Evolutionary conservation across 306 rosid species (phyloP).

Genomic region (Betula pendula): DNA sequence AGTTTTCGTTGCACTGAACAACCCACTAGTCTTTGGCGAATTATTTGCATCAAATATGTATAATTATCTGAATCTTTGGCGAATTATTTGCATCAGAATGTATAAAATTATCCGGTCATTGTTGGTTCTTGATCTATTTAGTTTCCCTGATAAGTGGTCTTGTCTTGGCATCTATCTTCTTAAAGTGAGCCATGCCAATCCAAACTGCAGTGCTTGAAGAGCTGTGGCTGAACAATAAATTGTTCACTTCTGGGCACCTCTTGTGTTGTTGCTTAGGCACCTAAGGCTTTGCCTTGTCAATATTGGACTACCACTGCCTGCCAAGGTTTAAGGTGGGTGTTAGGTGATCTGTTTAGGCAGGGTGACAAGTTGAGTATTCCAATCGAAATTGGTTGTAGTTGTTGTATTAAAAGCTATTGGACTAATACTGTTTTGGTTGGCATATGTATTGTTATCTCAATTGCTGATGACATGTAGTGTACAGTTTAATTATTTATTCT

Average conservation of each 20-base stretch:
- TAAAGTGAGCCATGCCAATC: not conserved
- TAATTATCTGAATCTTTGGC: too few species aligned
- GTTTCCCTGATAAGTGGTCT: not conserved
- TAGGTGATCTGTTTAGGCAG: constrained; percentile 4
- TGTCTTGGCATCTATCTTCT: not conserved
- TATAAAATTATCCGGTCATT: not conserved
- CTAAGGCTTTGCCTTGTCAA: constrained; percentile 6
- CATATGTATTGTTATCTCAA: constrained; percentile 24
- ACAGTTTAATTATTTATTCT: constrained; percentile 19
- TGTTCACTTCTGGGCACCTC: not conserved
- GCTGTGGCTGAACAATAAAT: not conserved
- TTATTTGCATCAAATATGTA: not conserved
- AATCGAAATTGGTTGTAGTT: constrained; percentile 17
- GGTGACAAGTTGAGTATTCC: constrained; percentile 17
- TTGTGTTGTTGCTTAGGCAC: constrained; percentile 7
- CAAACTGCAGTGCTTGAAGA: not conserved
- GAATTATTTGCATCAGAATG: not conserved
- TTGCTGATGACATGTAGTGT: constrained; percentile 29
- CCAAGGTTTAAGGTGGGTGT: constrained; percentile 4
- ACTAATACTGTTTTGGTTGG: not conserved
- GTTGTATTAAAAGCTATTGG: not conserved
- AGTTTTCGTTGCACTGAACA: not conserved
- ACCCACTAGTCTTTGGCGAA: not conserved
- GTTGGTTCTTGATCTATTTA: not conserved
- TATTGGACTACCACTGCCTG: not conserved